A percentile compares a stretch with the other conserved stretches of the same genome.
These are phyloP conservation scores for Cladophialophora bantiana DNA, from an alignment of 2,329 filamentous ascomycete species.

Conservation along the genomic window DNA sequence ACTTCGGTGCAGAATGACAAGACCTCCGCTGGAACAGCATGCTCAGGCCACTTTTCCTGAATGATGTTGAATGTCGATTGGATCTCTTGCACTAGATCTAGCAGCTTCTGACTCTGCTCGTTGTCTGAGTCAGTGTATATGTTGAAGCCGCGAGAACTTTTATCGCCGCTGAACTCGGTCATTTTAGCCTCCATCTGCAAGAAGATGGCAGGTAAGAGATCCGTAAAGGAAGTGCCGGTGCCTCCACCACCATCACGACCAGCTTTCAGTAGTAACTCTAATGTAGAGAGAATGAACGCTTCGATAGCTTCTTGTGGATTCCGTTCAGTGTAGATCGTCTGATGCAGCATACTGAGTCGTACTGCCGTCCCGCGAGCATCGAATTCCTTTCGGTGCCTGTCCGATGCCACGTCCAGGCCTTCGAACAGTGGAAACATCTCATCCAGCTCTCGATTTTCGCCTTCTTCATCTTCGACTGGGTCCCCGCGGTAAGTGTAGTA, in stretches of 20 bases:
- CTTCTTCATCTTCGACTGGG: slow-evolving; percentile 76
- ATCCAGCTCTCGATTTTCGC: slow-evolving; percentile 75
- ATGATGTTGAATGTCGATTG: slow-evolving; percentile 76
- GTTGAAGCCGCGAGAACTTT: slow-evolving; percentile 68
- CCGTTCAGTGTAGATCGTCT: slow-evolving; percentile 49
- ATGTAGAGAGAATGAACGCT: slow-evolving; percentile 42
- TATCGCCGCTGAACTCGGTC: slow-evolving; percentile 52
- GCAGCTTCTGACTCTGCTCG: slow-evolving; percentile 74
- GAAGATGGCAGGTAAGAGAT: slow-evolving; percentile 70
- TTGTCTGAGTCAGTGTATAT: slow-evolving; percentile 88
- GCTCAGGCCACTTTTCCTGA: slow-evolving; percentile 67
- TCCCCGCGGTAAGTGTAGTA: slow-evolving; percentile 85
- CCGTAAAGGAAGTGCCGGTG: slow-evolving; percentile 19
- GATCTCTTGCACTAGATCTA: slow-evolving; percentile 72
- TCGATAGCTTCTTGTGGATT: slow-evolving; percentile 44
- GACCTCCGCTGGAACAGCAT: slow-evolving; percentile 83
- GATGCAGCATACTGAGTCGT: slow-evolving; percentile 67
- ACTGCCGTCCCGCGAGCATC: slow-evolving; percentile 65
- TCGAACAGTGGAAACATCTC: slow-evolving; percentile 82
- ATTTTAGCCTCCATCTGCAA: slow-evolving; percentile 70
- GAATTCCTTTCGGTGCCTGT: slow-evolving; percentile 42
- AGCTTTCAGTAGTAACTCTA: slow-evolving; percentile 46
- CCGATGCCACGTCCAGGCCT: slow-evolving; percentile 47
- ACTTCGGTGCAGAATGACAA: slow-evolving; percentile 76
- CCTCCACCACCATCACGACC: slow-evolving; percentile 37